Conservation (phyloP, 768 basidiomycete genomes). For the Lactarius psammicola region DNA sequence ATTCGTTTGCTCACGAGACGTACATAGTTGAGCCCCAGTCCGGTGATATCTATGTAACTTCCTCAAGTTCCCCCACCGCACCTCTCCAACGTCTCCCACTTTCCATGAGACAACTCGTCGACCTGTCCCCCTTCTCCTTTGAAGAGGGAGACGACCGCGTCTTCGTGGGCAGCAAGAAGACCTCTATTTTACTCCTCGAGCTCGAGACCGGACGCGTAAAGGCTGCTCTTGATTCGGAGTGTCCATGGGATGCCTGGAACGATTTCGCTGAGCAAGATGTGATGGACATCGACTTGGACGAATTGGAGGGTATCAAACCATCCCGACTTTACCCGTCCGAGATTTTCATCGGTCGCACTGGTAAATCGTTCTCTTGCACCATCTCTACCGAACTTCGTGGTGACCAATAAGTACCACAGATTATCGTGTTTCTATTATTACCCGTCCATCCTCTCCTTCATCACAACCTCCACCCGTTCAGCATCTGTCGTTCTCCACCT, state of each 20-base stretch:
- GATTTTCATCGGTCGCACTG: conserved; percentile 66
- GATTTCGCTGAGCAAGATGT: conserved; percentile 46
- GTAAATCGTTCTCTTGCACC: conserved; percentile 41
- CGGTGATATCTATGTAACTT: conserved; percentile 88
- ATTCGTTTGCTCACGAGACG: conserved; percentile 56
- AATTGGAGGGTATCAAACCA: conserved; percentile 52
- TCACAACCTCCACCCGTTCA: conserved; percentile 54
- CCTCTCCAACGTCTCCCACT: conserved; percentile 87
- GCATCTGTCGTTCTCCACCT: conserved; percentile 85
- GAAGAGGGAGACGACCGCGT: conserved; percentile 63
- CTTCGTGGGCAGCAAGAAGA: conserved; percentile 91
- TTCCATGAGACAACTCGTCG: conserved; percentile 90
- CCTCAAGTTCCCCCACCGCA: conserved; percentile 49
- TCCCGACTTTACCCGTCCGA: conserved; percentile 39
- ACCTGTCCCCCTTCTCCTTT: conserved; percentile 82
- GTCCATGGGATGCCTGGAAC: conserved; percentile 71
- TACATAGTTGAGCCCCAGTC: conserved; percentile 96
- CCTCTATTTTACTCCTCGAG: conserved; percentile 71
- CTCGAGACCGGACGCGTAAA: conserved; percentile 79
- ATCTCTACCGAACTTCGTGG: background rate
- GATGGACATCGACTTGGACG: conserved; percentile 53
- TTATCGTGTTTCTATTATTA: conserved; percentile 84
- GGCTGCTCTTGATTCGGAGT: conserved; percentile 70
- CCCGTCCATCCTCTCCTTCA: conserved; percentile 44
- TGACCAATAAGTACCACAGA: conserved; percentile 45